Evolutionary conservation across 148 eudicot genomes (phyloP), one percentile per base, ranked within the genome.

Genomic region (Rhododendron griersonianum): DNA sequence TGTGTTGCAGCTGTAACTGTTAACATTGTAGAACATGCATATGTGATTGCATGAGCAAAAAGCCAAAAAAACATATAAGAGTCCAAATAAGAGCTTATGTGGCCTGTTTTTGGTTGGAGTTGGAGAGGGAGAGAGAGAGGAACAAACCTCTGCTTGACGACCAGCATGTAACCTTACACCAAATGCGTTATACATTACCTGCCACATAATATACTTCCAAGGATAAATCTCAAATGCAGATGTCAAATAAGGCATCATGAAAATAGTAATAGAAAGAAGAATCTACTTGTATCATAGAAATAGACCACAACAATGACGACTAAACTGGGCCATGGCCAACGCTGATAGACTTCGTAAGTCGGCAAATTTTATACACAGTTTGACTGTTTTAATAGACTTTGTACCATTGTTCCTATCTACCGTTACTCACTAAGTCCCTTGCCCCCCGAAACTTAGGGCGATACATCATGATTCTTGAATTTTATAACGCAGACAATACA

Each of bases 121-220:
- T 37, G 39, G 39, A 37, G 39, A 37, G 39, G 0, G 44, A 39
- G 44, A 37, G 39, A 39, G 44, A 39, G 44, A 5, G 44, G 0
- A 39, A 0, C 44, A 39, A 39, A 39, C 6, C 44, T 39, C 44
- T 39, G 6, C 44, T 39, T 39, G 44, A 6, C 5, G 6, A 39
- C 44, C 5, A 39, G 6, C 44, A 39, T 39, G 44, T 5, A 39
- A 39, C 44, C 44, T 39, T 39, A 39, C 44, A 39, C 99, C 99
- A 88, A 93, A 91, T 84, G 99, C 99, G 88, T 97, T 98, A 91
- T 97, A 95, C 99, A 97, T 97, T 86, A 97, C 98, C 99, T 97
- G 91, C 82, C 89, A 93, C 84, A 81, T 81, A 63, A 83, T 53
- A 37, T 55, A 48, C 57, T 19, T 79, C 39, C 51, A 47, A 81